A percentile compares a stretch with the other conserved stretches of the same genome.
These are phyloP conservation scores for Penicillium sp. DNA, from an alignment of 2,329 filamentous ascomycete genomes.

Conservation along the genomic window DNA sequence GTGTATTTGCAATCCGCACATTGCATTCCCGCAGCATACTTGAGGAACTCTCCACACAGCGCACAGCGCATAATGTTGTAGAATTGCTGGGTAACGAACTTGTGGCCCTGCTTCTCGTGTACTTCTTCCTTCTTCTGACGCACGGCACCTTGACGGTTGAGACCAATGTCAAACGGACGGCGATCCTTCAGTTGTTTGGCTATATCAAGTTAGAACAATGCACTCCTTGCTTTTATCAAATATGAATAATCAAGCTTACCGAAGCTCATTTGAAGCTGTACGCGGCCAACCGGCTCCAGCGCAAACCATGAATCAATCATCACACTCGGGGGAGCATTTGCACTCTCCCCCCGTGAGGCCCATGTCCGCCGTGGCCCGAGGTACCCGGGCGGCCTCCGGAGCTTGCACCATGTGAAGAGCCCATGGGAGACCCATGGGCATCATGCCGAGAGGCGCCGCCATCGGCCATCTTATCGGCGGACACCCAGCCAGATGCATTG, in stretches of 20 bases:
- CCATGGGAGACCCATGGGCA: constrained; percentile 53
- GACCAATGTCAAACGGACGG: constrained; percentile 77
- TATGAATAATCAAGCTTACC: constrained; percentile 39
- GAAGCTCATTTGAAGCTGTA: constrained; percentile 88
- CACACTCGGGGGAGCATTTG: constrained; percentile 34
- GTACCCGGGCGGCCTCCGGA: constrained; percentile 25
- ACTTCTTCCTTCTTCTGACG: constrained; percentile 97
- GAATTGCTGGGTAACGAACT: constrained; percentile 97
- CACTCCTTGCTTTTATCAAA: background rate
- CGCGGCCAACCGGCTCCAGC: constrained; percentile 86
- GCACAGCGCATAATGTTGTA: constrained; percentile 99
- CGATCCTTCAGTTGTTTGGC: constrained; percentile 83
- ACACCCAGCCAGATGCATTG: constrained; percentile 92
- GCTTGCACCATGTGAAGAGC: constrained; percentile 28
- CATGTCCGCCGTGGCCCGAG: constrained; percentile 24
- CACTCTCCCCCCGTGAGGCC: constrained; percentile 31
- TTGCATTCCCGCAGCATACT: constrained; percentile 98
- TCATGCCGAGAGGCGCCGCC: constrained; percentile 48
- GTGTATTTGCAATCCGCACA: constrained; percentile 99
- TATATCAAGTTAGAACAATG: constrained; percentile 30
- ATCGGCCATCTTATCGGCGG: constrained; percentile 87
- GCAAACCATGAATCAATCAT: constrained; percentile 93
- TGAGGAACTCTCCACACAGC: constrained; percentile 95
- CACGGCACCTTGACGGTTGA: constrained; percentile 92
- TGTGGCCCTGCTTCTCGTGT: constrained; percentile 98